Evolutionary conservation across 106 monocot species (phyloP), one percentile per base, ranked within the genome.

Genomic region (Acorus calamus): DNA sequence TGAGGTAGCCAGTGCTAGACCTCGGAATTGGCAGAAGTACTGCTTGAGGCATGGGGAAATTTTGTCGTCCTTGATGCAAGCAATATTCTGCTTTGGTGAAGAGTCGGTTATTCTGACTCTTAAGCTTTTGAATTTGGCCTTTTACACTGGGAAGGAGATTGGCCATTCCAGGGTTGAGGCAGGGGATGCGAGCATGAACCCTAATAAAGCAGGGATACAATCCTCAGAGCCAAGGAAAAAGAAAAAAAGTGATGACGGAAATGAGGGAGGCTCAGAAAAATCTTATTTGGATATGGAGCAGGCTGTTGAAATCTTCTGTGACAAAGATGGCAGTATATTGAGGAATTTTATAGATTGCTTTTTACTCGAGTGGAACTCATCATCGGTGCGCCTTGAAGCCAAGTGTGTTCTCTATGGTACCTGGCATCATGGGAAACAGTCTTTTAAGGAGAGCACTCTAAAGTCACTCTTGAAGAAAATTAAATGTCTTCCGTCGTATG

Each of bases 21-120:
- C 98, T n/a, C 78, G 79, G 63, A 92, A 98, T 76, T 98, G 98
- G 92, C 98, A 92, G 64, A 92, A 92, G 53, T 98, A 81, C 52
- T 98, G 98, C 70, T 77, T 77, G 42, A 98, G 86, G 67, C 75
- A 92, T 69, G 60, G 47, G 3, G 98, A 98, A 8, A 49, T 92
- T 55, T 70, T 98, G 46, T 79, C 79, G 3, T 92, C 92, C 62
- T 69, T 98, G 67, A 69, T 86, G 70, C 77, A 79, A 60, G 82
- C 79, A 14, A 57, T 88, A 52, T 88, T 88, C 69, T 62, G 76
- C 68, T 92, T 98, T 71, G 76, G 81, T 64, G 98, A 98, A 73
- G 98, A 98, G 59, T 88, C 88, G 60, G 73, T 88, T 41, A 69
- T 92, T 71, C 98, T 83, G 61, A 73, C 81, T 61, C 85, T 98